phyloP scores from a whole-genome alignment of 192 early-diverging fungal genomes.

The Chytriomyces sp. region DNA sequence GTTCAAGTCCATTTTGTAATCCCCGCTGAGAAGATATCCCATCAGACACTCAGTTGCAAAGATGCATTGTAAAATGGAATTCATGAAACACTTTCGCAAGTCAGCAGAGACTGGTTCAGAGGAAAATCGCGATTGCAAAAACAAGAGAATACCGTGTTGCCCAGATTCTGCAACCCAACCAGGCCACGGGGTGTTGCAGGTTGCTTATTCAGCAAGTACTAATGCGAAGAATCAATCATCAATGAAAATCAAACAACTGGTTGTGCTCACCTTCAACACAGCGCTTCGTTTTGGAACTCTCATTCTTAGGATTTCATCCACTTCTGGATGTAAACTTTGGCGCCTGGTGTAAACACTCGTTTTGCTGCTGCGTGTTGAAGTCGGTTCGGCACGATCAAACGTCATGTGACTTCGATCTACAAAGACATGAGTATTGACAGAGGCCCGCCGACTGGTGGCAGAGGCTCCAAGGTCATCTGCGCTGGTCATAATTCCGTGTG shows the following conservation, averaged over 20 bases:
- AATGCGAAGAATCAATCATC: neutral
- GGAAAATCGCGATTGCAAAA: neutral
- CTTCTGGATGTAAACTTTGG: constrained; percentile 30
- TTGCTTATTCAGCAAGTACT: constrained; percentile 30
- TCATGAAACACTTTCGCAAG: constrained; percentile 62
- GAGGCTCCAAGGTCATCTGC: neutral
- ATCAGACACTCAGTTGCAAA: constrained; percentile 47
- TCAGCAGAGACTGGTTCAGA: constrained; percentile 3
- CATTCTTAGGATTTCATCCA: constrained; percentile 32
- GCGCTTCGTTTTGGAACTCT: constrained; percentile 8
- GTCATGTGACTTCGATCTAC: constrained; percentile 12
- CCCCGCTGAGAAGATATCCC: constrained; percentile 36
- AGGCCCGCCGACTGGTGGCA: neutral
- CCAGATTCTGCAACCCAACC: constrained; percentile 54
- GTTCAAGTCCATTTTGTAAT: constrained; percentile 46
- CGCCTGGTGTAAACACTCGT: constrained; percentile 5
- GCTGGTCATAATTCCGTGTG: neutral
- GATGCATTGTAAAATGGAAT: constrained; percentile 61
- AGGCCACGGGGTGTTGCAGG: constrained; percentile 33
- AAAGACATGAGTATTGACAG: constrained; percentile 12
- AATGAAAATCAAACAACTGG: no score
- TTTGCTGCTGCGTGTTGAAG: constrained; percentile 9
- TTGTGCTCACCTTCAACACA: constrained; percentile 24
- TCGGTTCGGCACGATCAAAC: constrained; percentile 8
- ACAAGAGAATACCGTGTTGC: constrained; percentile 53